Conservation (phyloP, 2,329 filamentous ascomycete species). For the Fusarium cyanostomum region DNA sequence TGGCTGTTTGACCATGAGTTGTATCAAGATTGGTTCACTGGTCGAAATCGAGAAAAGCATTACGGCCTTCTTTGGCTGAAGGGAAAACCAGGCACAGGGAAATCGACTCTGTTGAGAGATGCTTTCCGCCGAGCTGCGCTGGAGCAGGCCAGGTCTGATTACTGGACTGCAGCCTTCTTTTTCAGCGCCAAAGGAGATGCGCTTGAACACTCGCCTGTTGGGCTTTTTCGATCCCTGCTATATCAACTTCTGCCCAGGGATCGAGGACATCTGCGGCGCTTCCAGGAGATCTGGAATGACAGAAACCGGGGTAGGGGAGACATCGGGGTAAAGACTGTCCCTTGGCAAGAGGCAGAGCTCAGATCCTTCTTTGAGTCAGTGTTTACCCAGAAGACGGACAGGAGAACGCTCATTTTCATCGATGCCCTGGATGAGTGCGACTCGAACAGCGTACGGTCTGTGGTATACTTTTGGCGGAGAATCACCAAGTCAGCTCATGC, state of each 20-base stretch:
- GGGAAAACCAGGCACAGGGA: slow-evolving; percentile 18
- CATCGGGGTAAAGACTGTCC: background rate
- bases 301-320: background rate
- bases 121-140: background rate
- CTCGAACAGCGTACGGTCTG: background rate
- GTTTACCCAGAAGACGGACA: background rate
- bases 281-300: background rate
- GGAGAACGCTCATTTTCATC: slow-evolving; percentile 12
- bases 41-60: accelerated
- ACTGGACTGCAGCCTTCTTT: slow-evolving; percentile 13
- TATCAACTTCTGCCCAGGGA: background rate
- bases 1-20: slow-evolving; percentile 4
- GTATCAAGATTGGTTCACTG: slow-evolving; percentile 9
- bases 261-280: background rate
- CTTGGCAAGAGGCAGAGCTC: slow-evolving; percentile 8
- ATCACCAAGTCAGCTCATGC: background rate
- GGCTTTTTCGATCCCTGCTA: slow-evolving; percentile 8
- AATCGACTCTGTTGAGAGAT: slow-evolving; percentile 22
- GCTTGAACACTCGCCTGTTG: background rate
- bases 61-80: slow-evolving; percentile 5
- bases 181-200: slow-evolving; percentile 3
- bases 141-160: background rate
- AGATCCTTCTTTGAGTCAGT: background rate
- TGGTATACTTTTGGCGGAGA: slow-evolving; percentile 6
- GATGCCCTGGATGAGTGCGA: slow-evolving; percentile 23